A percentile compares a stretch with the other conserved stretches of the same genome.
These are phyloP conservation scores for Stemphylium beticola DNA, from an alignment of 2,329 filamentous ascomycete genomes.

Conservation along the genomic window DNA sequence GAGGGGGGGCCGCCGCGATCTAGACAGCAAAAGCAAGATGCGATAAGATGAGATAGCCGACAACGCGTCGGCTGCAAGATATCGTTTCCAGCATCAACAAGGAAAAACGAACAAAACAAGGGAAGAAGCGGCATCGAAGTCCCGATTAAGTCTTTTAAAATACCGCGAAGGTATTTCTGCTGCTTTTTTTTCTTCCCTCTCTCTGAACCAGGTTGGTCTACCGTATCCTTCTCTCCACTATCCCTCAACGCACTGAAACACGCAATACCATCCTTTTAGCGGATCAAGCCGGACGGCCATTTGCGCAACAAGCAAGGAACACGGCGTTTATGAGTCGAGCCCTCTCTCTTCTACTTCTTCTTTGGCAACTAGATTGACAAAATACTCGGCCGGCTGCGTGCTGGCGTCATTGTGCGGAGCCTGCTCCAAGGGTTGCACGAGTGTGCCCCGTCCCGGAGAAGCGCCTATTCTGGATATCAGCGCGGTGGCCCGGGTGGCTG, in stretches of 20 bases:
- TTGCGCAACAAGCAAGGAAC: too few relatives aligned
- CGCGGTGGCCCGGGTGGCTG: constrained; percentile 1
- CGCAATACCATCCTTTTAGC: neutral
- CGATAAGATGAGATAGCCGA: neutral
- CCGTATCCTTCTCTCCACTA: neutral
- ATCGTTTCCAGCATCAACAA: neutral
- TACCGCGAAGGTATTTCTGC: neutral
- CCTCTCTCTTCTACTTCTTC: too few relatives aligned
- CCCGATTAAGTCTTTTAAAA: too few relatives aligned
- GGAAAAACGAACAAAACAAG: neutral
- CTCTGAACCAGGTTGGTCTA: neutral
- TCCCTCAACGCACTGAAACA: too few relatives aligned
- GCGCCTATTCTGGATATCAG: constrained; percentile 2
- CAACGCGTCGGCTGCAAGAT: neutral
- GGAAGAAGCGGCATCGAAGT: too few relatives aligned
- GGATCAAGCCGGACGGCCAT: too few relatives aligned
- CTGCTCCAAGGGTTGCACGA: neutral
- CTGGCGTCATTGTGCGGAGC: neutral
- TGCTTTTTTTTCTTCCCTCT: neutral
- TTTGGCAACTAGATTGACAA: too few relatives aligned
- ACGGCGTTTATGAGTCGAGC: too few relatives aligned
- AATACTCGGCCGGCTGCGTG: neutral
- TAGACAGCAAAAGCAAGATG: neutral
- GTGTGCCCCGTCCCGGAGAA: constrained; percentile 1
- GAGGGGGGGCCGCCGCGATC: neutral